Evolutionary conservation across 2,329 filamentous ascomycete genomes (phyloP).

Genomic region (Venturia aucupariae): DNA sequence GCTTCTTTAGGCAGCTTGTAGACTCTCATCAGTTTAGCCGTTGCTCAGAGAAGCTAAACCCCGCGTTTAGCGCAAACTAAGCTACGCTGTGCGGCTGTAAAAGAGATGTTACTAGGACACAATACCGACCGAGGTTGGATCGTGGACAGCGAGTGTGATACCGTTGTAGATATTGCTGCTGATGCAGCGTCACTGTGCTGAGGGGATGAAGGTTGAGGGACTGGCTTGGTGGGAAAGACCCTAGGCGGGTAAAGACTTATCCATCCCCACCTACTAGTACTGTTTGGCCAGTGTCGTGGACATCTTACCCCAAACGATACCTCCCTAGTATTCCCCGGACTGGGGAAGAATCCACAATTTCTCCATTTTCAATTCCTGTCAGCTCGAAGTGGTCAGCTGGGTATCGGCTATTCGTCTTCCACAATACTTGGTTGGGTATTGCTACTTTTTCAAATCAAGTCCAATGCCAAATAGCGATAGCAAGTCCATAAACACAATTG

Average conservation of each 20-base stretch:
- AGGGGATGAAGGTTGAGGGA: neutral
- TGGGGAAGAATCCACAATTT: neutral
- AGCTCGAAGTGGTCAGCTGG: no score
- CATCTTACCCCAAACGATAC: neutral
- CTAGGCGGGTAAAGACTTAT: neutral
- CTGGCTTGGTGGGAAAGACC: neutral
- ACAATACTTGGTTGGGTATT: no score
- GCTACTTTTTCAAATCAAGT: no score
- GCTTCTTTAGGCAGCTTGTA: no score
- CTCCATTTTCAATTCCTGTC: neutral
- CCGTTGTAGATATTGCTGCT: neutral
- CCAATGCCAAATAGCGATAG: no score
- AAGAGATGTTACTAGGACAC: neutral
- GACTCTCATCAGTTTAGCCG: no score
- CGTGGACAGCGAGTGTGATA: neutral
- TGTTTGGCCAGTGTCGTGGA: neutral
- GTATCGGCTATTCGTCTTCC: no score
- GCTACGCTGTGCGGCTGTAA: no score
- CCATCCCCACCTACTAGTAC: neutral
- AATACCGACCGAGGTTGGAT: neutral
- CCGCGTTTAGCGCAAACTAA: no score
- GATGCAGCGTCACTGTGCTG: neutral
- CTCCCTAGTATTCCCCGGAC: neutral
- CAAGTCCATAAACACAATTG: neutral
- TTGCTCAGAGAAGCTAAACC: no score